Base-by-base conservation (phyloP, 768 basidiomycete species). In the Lentinula edodes region DNA sequence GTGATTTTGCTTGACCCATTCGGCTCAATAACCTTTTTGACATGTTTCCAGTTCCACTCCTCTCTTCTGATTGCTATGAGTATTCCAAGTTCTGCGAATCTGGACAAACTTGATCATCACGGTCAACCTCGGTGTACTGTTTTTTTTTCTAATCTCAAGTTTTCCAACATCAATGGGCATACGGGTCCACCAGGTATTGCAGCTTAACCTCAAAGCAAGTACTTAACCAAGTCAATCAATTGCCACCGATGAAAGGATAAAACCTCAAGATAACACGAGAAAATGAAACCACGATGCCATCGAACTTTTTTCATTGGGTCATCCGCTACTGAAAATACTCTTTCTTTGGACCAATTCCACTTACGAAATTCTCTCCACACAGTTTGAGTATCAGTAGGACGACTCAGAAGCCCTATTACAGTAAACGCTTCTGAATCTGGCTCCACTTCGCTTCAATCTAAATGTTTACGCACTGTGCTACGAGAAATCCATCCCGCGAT, bases 231-330 rank as follows among this genome's bases (percentile, higher is more conserved):
- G 28, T 3, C 3, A 28, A 28, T 28, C 28, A 23, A 43, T 48
- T 48, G 46, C 46, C 46, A 48, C 46, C 46, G 46, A 48, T 48
- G 46, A 48, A 48, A 48, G 46, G 16, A 48, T 48, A 20, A 48
- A 48, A 46, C 7, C 8, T 23, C 46, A 20, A 53, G 52, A 53
- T 53, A 53, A 53, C 52, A 53, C 13, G 42, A 43, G 38, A 52
- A 52, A 23, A 9, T 52, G n/a, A 53, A 35, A 16, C 52, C 52
- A 39, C 52, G 52, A 53, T 53, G 52, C 52, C 52, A 53, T 53
- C 52, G 52, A 53, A 53, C 52, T 53, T 39, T 53, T 45, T 39
- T 6, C 52, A 53, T 53, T 53, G 52, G 52, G 52, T 53, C 52
- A 53, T 53, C 52, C 38, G 52, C 52, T 18, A 53, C 34, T 53